These are phyloP conservation scores for Trichoderma koningii DNA, from an alignment of 2,329 filamentous ascomycete species.

Conservation along the genomic window DNA sequence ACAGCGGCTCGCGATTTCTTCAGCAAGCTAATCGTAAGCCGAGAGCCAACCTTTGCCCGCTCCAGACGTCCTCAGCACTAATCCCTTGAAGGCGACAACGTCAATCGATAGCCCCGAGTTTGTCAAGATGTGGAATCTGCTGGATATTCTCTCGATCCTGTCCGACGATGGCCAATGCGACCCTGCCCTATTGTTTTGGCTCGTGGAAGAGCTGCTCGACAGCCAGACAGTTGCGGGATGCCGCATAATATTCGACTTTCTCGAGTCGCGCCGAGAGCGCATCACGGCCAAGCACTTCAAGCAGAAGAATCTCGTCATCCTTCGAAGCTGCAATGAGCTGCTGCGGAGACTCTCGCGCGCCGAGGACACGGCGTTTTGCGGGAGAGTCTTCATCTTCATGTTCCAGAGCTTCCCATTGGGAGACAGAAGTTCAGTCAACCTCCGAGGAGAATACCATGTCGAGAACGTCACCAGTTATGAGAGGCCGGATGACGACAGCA, in stretches of 20 bases:
- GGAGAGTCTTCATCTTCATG: slow-evolving; percentile 95
- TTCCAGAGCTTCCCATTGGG: slow-evolving; percentile 97
- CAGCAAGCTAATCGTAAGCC: slow-evolving; percentile 72
- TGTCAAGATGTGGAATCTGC: slow-evolving; percentile 85
- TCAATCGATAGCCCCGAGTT: slow-evolving; percentile 78
- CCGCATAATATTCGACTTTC: slow-evolving; percentile 87
- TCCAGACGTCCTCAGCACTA: slow-evolving; percentile 36
- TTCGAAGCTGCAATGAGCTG: slow-evolving; percentile 94
- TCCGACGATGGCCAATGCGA: slow-evolving; percentile 80
- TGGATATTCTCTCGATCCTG: slow-evolving; percentile 87
- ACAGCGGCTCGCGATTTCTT: slow-evolving; percentile 81
- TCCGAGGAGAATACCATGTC: slow-evolving; percentile 91
- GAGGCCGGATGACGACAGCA: slow-evolving; percentile 41
- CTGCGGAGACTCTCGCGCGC: slow-evolving; percentile 91
- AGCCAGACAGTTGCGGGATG: slow-evolving; percentile 94
- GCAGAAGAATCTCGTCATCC: slow-evolving; percentile 82
- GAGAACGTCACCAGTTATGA: slow-evolving; percentile 91
- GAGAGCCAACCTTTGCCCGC: slow-evolving; percentile 10
- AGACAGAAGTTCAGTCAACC: slow-evolving; percentile 95
- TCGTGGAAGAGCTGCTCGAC: slow-evolving; percentile 93
- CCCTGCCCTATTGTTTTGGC: slow-evolving; percentile 79
- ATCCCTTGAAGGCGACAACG: slow-evolving; percentile 63
- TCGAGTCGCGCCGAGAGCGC: slow-evolving; percentile 88
- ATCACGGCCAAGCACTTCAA: slow-evolving; percentile 80
- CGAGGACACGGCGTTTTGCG: slow-evolving; percentile 96